Evolutionary conservation across 495 filamentous ascomycete genomes (phyloP).

Genomic region (Aspergillus kassunensis): DNA sequence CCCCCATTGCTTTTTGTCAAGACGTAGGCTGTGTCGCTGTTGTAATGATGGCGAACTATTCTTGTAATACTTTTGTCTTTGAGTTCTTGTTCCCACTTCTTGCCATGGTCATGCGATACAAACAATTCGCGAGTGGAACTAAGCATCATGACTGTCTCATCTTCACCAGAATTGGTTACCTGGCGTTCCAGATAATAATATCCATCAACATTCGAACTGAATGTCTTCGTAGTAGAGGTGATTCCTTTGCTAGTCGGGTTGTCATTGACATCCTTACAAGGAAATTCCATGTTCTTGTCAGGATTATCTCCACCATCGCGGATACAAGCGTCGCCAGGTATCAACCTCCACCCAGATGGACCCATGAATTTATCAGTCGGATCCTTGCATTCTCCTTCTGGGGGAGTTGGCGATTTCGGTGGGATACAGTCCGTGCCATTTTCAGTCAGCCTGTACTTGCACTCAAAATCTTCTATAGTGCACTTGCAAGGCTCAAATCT

Average conservation of each 20-base stretch:
- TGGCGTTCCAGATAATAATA: slow-evolving; percentile 85
- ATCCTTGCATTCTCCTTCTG: slow-evolving; percentile 63
- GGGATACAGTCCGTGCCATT: slow-evolving; percentile 62
- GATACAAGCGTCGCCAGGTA: slow-evolving; percentile 85
- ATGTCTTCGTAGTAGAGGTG: slow-evolving; percentile 47
- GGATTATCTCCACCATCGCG: slow-evolving; percentile 45
- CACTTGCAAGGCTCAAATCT: slow-evolving; percentile 72
- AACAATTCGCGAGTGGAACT: slow-evolving; percentile 61
- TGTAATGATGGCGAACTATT: slow-evolving; percentile 71
- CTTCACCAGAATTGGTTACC: slow-evolving; percentile 54
- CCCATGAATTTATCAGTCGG: slow-evolving; percentile 69
- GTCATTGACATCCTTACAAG: slow-evolving; percentile 47
- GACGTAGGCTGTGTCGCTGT: slow-evolving; percentile 82
- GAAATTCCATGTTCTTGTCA: slow-evolving; percentile 42
- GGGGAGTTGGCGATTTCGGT: slow-evolving; percentile 44
- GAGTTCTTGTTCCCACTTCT: slow-evolving; percentile 50
- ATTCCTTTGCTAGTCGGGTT: slow-evolving; percentile 59
- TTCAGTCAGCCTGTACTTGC: slow-evolving; percentile 75
- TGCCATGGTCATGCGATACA: slow-evolving; percentile 79
- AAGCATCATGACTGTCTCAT: slow-evolving; percentile 84
- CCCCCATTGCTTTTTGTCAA: slow-evolving; percentile 64
- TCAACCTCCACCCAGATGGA: slow-evolving; percentile 84
- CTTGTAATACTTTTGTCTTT: slow-evolving; percentile 62
- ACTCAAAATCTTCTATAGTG: slow-evolving; percentile 81
- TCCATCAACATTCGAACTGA: slow-evolving; percentile 53